Evolutionary conservation across 257 asterid species (phyloP).

Genomic region (Vinca minor): DNA sequence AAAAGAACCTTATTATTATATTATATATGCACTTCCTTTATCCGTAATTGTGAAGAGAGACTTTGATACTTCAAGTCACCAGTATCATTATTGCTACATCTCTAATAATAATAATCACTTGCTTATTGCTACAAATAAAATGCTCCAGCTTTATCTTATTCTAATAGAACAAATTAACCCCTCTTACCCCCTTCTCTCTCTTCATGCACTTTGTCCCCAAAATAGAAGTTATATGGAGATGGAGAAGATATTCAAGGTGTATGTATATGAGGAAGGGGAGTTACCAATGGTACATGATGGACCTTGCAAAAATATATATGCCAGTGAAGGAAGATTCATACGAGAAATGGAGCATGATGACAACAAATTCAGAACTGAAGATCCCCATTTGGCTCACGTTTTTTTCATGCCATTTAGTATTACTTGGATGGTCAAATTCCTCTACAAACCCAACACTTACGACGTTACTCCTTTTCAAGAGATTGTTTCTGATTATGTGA

Average conservation of each 20-base stretch:
- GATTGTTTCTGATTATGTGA: constrained; percentile 64
- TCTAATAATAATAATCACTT: too few relatives aligned
- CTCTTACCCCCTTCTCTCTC: background rate
- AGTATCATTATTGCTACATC: background rate
- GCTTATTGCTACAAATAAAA: too few relatives aligned
- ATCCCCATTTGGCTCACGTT: constrained; percentile 52
- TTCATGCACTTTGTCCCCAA: too few relatives aligned
- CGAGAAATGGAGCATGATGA: constrained; percentile 68
- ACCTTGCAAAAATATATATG: constrained; percentile 79
- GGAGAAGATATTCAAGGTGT: constrained; percentile 86
- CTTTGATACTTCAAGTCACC: background rate
- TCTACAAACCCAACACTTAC: constrained; percentile 42
- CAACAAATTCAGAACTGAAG: constrained; percentile 48
- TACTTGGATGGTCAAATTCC: constrained; percentile 67
- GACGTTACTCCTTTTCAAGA: constrained; percentile 35
- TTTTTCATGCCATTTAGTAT: constrained; percentile 93
- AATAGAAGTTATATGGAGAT: constrained; percentile 72
- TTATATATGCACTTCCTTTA: background rate
- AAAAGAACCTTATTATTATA: too few relatives aligned
- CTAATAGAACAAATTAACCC: background rate
- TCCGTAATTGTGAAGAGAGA: background rate
- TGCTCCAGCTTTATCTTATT: background rate
- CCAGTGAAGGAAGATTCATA: constrained; percentile 85
- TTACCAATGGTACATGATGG: constrained; percentile 74
- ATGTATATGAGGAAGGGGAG: constrained; percentile 80